These are phyloP conservation scores for Ormosia emarginata DNA, from an alignment of 306 rosid genomes.

Conservation along the genomic window DNA sequence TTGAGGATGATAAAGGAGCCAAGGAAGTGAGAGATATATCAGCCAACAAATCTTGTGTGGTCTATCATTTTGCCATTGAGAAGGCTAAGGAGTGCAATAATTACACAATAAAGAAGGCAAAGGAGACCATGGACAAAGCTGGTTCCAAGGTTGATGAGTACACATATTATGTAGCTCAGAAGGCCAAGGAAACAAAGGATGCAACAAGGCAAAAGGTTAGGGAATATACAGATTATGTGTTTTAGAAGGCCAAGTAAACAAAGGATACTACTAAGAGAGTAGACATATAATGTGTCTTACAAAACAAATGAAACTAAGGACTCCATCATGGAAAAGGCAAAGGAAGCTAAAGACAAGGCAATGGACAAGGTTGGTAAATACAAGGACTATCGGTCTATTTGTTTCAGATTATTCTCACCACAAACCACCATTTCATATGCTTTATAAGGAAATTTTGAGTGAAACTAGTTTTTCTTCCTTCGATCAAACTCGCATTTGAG, in stretches of 20 bases:
- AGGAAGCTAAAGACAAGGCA: too few relatives aligned
- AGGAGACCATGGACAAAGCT: background rate
- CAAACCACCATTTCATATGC: too few relatives aligned
- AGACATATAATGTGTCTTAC: background rate
- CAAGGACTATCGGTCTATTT: too few relatives aligned
- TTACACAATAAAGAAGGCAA: background rate
- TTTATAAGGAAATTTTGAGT: too few relatives aligned
- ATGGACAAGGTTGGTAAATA: too few relatives aligned
- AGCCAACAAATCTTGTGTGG: too few relatives aligned
- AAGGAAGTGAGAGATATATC: background rate
- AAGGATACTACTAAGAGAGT: constrained; percentile 24
- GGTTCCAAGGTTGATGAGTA: background rate
- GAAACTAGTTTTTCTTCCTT: too few relatives aligned
- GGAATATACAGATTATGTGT: constrained; percentile 9
- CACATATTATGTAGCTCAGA: constrained; percentile 7
- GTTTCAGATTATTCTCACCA: too few relatives aligned
- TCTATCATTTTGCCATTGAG: too few relatives aligned
- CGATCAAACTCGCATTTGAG: too few relatives aligned
- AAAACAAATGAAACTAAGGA: constrained; percentile 30
- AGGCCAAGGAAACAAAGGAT: constrained; percentile 5
- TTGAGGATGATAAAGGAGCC: background rate
- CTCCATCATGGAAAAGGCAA: background rate
- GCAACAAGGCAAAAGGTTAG: background rate
- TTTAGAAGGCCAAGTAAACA: constrained; percentile 22
- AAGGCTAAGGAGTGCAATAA: too few relatives aligned